Evolutionary conservation across 192 early-diverging fungal genomes (phyloP), one percentile per base, ranked within the genome.

Genomic region (Entomortierella lignicola): DNA sequence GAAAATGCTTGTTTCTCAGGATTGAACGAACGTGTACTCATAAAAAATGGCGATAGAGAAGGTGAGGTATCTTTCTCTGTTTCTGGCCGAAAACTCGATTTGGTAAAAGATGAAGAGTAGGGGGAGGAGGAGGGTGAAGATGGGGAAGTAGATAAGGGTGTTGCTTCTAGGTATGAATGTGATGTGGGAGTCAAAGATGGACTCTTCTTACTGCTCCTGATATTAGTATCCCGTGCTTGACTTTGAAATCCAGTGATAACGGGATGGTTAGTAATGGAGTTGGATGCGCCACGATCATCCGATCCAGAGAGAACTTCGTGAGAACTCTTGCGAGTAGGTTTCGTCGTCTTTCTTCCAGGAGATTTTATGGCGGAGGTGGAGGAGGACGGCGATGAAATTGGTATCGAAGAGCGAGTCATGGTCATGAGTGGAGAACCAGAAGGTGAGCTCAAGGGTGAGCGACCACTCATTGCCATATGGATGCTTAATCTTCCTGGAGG

Each of bases 401-500:
- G 26, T 1, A 77, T 21, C 2, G 64, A 52, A 4, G 57, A 75
- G 11, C 62, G 31, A 0, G 51, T 26, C 48, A 68, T 42, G n/a
- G 43, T 26, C 44, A 68, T 27, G 5, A 69, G 39, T 17, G 73
- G 66, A 21, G 73, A 69, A n/a, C 50, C 27, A 1, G 61, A 58
- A 10, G 75, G 75, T 26, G 75, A 79, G 12, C 63, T 50, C 2
- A 79, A 55, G 25, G 75, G 75, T 2, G 75, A 79, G 20, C 30
- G 55, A 10, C 75, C 56, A 30, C 56, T 61, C 75, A 79, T 79
- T 5, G 75, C 75, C 75, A 79, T 79, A 34, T 79, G 75, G 34
- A 70, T 70, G 18, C 68, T 65, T n/a, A 70, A 41, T 34, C 75
- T 41, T 55, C 75, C 68, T 53, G 67, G 51, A 2, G 75, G 15